Evolutionary conservation across 1,139 yeast genomes (phyloP).

Genomic region (Geotrichum fermentans): DNA sequence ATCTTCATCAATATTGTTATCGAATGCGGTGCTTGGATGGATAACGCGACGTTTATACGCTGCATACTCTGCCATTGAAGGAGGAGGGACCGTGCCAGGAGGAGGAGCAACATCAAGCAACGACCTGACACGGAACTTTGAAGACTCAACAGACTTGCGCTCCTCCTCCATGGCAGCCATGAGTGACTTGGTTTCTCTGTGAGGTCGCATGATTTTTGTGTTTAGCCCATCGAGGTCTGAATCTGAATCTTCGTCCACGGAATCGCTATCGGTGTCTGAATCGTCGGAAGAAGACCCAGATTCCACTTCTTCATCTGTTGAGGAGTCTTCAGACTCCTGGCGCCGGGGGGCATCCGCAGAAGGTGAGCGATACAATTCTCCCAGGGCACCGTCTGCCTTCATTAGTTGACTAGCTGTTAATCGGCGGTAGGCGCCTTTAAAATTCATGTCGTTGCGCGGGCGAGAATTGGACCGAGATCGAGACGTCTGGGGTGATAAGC

Average conservation of each 20-base stretch:
- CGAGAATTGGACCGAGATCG: slow-evolving; percentile 17
- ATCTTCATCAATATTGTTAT: slow-evolving; percentile 28
- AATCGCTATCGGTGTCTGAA: slow-evolving; percentile 59
- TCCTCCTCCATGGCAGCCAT: slow-evolving; percentile 34
- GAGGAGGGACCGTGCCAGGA: slow-evolving; percentile 42
- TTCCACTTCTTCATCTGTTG: slow-evolving; percentile 24
- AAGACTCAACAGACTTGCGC: slow-evolving; percentile 26
- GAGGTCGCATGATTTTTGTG: slow-evolving; percentile 19
- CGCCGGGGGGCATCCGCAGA: slow-evolving; percentile 20
- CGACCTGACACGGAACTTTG: slow-evolving; percentile 38
- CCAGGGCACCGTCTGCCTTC: slow-evolving; percentile 30
- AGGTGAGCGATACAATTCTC: slow-evolving; percentile 21
- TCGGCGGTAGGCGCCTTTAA: slow-evolving; percentile 27
- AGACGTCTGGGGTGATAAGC: slow-evolving; percentile 19
- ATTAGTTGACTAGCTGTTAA: slow-evolving; percentile 27
- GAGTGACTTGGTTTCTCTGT: slow-evolving; percentile 44
- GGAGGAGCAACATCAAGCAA: slow-evolving; percentile 38
- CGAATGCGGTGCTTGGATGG: slow-evolving; percentile 40
- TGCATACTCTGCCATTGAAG: slow-evolving; percentile 50
- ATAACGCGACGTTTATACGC: slow-evolving; percentile 43
- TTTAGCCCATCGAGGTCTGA: slow-evolving; percentile 21
- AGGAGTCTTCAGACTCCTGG: slow-evolving; percentile 22
- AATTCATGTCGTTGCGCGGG: slow-evolving; percentile 21
- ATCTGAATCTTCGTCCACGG: slow-evolving; percentile 40
- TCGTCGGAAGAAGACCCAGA: slow-evolving; percentile 33